Evolutionary conservation across 768 basidiomycete species (phyloP), one percentile per base, ranked within the genome.

Genomic region (Lyophyllum shimeji): DNA sequence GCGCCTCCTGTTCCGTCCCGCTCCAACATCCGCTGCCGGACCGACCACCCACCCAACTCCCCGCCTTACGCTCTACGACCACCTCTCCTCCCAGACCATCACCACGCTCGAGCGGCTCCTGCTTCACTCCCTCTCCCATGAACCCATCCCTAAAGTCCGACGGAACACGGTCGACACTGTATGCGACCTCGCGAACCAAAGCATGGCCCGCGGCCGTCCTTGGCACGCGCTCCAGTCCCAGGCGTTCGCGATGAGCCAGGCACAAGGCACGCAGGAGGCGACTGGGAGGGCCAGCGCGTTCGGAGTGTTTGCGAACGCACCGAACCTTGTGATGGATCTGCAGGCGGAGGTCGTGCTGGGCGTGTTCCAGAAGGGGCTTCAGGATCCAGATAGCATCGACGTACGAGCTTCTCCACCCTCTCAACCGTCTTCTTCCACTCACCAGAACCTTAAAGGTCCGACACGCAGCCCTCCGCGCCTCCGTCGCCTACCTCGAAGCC

Each of bases 141-240:
- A 93, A 62, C 76, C 76, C 0, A 69, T 78, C 3, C 64, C 76
- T 15, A 69, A 74, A n/a, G 89, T 91, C 12, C 76, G 89, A 15
- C 78, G 82, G 17, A 90, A 89, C 68, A 76, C 83, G 2, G 86
- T 88, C 13, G 90, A 93, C 63, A 88, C 90, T 1, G 78, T 88
- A 21, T 84, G 82, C 56, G 91, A 93, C 62, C 72, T 93, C 25
- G 86, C 90, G 6, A 87, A 86, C 53, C 82, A 88, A n/a, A 40
- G 82, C 11, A 90, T 93, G 87, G 66, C 69, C 15, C 79, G 89
- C 1, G 91, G 90, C 0, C 71, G 89, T 8, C 90, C 89, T 2
- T 93, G 90, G 90, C 89, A 90, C 64, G 86, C 86, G 1, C 74
- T 93, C 1, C 90, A 92, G 64, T 82, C 81, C 0, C 87, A 86